These are phyloP conservation scores for Trebouxiophyceae sp. DNA, from an alignment of 163 green algal species.

Conservation along the genomic window DNA sequence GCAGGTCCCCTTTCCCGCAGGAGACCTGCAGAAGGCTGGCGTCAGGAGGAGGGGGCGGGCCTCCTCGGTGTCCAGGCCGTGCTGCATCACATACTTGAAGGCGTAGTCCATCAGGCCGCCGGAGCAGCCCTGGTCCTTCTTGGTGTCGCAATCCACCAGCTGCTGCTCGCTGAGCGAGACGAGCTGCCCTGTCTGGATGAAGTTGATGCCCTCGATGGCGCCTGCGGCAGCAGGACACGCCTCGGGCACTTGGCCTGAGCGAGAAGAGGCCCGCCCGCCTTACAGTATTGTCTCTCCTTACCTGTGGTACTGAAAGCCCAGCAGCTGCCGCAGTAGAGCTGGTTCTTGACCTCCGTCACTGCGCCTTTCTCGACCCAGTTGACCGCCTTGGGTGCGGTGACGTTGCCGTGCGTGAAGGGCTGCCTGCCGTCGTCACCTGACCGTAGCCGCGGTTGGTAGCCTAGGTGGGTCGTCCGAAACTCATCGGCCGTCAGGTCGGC, in stretches of 20 bases:
- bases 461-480: constrained; percentile 59
- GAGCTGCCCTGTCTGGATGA: constrained; percentile 61
- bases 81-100: constrained; percentile 46
- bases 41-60: not conserved
- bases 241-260: not conserved
- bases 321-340: constrained; percentile 60
- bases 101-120: constrained; percentile 48
- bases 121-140: constrained; percentile 30
- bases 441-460: constrained; percentile 45
- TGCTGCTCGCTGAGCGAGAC: constrained; percentile 68
- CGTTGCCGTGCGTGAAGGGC: constrained; percentile 26
- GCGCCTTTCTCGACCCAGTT: constrained; percentile 80
- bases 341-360: constrained; percentile 93
- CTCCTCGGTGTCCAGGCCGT: constrained; percentile 45
- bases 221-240: too few relatives aligned
- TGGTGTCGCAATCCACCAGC: constrained; percentile 72
- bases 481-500: constrained; percentile 78
- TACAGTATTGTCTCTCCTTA: not conserved
- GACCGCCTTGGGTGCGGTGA: constrained; percentile 30
- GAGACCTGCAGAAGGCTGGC: too few relatives aligned
- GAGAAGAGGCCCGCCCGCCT: not conserved
- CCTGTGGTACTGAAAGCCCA: constrained; percentile 13
- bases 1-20: too few relatives aligned
- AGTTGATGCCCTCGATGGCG: constrained; percentile 68
- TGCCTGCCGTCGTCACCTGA: constrained; percentile 1